These are phyloP conservation scores for Casuarina equisetifolia DNA, from an alignment of 306 rosid genomes.

Conservation along the genomic window DNA sequence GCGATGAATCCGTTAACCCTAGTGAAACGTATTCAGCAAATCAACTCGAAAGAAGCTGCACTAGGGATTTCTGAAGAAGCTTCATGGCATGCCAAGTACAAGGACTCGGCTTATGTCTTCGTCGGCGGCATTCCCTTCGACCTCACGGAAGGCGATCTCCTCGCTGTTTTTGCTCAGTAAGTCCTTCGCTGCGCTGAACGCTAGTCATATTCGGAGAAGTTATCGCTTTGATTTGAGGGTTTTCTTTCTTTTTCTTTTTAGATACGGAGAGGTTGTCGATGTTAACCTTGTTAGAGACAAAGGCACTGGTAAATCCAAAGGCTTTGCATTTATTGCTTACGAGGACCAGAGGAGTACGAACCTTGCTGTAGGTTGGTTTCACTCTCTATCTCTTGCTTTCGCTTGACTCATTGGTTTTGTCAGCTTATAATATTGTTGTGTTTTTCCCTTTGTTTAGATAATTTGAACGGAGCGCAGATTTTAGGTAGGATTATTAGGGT, in stretches of 20 bases:
- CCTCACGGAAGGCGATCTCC: constrained; percentile 93
- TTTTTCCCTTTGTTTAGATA: constrained; percentile 46
- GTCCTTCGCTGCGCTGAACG: background rate
- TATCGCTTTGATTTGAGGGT: too few relatives aligned
- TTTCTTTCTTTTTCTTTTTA: constrained; percentile 17
- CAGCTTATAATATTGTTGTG: background rate
- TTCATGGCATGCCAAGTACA: constrained; percentile 91
- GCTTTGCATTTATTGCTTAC: constrained; percentile 84
- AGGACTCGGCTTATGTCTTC: constrained; percentile 79
- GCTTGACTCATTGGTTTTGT: background rate
- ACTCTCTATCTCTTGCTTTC: constrained; percentile 4
- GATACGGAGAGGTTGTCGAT: constrained; percentile 88
- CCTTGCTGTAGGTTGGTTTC: constrained; percentile 78
- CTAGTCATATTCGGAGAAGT: too few relatives aligned
- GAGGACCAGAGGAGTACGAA: constrained; percentile 93
- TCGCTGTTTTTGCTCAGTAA: constrained; percentile 89
- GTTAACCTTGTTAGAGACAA: constrained; percentile 90
- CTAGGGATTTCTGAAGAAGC: constrained; percentile 76
- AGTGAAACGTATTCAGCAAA: constrained; percentile 80
- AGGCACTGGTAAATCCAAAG: constrained; percentile 88
- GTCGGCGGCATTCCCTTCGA: constrained; percentile 88
- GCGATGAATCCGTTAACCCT: constrained; percentile 86
- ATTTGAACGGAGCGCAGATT: constrained; percentile 84
- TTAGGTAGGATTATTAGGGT: constrained; percentile 81
- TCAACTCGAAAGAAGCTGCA: constrained; percentile 73